phyloP scores from a whole-genome alignment of 345 rosid species.

The Gossypium longicalyx region DNA sequence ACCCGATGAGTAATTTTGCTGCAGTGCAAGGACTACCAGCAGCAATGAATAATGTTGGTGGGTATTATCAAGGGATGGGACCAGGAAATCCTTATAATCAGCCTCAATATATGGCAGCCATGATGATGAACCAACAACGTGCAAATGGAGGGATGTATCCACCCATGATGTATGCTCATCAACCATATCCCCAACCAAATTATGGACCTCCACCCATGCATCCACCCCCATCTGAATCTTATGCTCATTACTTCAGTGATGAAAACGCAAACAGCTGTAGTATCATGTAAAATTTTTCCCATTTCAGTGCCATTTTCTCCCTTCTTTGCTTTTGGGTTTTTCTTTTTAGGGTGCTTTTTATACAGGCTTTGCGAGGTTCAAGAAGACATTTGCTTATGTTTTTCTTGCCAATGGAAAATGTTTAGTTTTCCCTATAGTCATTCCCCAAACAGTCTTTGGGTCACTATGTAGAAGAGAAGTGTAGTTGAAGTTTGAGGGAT shows the following conservation, averaged over 20 bases:
- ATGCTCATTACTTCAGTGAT: slow-evolving; percentile 74
- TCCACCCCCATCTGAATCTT: slow-evolving; percentile 44
- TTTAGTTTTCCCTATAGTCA: slow-evolving; percentile 9
- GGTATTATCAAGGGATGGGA: slow-evolving; percentile 41
- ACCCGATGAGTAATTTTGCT: slow-evolving; percentile 42
- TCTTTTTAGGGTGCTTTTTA: slow-evolving; percentile 12
- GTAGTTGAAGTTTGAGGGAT: background rate
- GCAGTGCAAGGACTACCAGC: slow-evolving; percentile 74
- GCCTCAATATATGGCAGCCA: slow-evolving; percentile 54
- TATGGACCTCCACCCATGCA: slow-evolving; percentile 65
- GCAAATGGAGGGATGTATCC: slow-evolving; percentile 64
- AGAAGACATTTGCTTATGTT: slow-evolving; percentile 13
- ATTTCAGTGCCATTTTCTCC: background rate
- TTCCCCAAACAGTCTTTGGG: background rate
- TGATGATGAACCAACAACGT: slow-evolving; percentile 64
- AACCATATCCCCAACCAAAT: slow-evolving; percentile 38
- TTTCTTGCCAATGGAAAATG: slow-evolving; percentile 5
- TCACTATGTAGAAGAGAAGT: background rate
- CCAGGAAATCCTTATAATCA: slow-evolving; percentile 53
- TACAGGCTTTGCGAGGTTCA: slow-evolving; percentile 14
- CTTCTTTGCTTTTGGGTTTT: background rate
- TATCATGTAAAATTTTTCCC: slow-evolving; percentile 53
- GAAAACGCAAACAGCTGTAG: slow-evolving; percentile 86
- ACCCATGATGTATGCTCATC: slow-evolving; percentile 71
- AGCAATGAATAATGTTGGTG: slow-evolving; percentile 49